phyloP scores from a whole-genome alignment of 768 basidiomycete genomes.

The Tricholoma bakamatsutake region DNA sequence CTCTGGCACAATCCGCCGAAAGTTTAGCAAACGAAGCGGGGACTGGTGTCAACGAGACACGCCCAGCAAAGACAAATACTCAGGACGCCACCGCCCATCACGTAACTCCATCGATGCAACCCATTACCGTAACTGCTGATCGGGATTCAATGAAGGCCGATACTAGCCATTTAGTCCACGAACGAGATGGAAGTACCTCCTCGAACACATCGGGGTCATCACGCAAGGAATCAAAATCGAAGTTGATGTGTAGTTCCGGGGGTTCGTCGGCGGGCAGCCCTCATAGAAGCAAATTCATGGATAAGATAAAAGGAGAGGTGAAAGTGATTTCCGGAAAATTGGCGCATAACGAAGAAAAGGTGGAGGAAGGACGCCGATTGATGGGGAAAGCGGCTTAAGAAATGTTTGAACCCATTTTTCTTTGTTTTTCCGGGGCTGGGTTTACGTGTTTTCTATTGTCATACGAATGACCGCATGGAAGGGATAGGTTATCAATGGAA shows the following conservation, averaged over 20 bases:
- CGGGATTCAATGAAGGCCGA: not conserved
- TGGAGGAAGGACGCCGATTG: conserved; percentile 31
- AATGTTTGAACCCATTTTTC: not conserved
- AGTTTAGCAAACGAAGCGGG: conserved; percentile 8
- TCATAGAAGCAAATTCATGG: conserved; percentile 25
- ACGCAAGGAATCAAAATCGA: not conserved
- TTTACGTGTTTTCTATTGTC: not conserved
- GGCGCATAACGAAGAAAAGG: conserved; percentile 27
- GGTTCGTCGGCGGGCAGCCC: conserved; percentile 3
- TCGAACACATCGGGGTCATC: not conserved
- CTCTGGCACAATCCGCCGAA: conserved; percentile 11
- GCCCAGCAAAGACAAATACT: not conserved
- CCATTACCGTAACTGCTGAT: not conserved
- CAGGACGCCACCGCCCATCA: not conserved
- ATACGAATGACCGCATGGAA: too few species aligned
- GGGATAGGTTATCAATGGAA: too few species aligned
- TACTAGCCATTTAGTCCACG: not conserved
- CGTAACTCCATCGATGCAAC: not conserved
- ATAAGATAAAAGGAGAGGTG: conserved; percentile 35
- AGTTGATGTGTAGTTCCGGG: not conserved
- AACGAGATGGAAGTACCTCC: not conserved
- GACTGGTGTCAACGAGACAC: not conserved
- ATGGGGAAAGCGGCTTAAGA: conserved; percentile 19
- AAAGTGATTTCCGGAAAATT: conserved; percentile 34
- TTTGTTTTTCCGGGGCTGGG: not conserved